Percentiles rank a stretch among this genome's conserved stretches.
Conservation (phyloP, 805 yeast genomes). For the Candida quercuum region DNA sequence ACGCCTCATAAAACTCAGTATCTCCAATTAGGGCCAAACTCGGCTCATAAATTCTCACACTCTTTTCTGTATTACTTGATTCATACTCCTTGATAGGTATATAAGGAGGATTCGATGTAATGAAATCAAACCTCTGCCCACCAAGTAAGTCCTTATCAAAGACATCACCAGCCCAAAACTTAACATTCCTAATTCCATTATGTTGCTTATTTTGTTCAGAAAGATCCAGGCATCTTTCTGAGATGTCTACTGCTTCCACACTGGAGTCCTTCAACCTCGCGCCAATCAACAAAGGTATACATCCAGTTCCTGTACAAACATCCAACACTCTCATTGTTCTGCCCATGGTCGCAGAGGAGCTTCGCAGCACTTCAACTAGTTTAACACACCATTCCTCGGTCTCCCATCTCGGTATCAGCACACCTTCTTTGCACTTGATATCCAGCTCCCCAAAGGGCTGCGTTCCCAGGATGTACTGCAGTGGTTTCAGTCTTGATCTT, state of each 20-base stretch:
- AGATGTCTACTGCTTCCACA: constrained; percentile 52
- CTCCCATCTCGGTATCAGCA: constrained; percentile 89
- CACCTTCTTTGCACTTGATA: constrained; percentile 55
- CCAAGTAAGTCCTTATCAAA: constrained; percentile 1
- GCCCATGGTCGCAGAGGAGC: no score
- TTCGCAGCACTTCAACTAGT: constrained; percentile 25
- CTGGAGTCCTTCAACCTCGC: constrained; percentile 19
- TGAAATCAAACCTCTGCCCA: constrained; percentile 35
- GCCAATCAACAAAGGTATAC: constrained; percentile 58
- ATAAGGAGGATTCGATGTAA: constrained; percentile 92
- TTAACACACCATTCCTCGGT: constrained; percentile 84
- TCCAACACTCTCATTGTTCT: constrained; percentile 41
- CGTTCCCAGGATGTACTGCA: constrained; percentile 78
- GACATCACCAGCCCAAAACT: constrained; percentile 7
- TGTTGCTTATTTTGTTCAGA: constrained; percentile 38
- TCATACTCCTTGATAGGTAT: constrained; percentile 46
- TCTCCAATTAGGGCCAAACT: constrained; percentile 73
- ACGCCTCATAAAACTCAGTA: constrained; percentile 58
- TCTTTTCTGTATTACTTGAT: constrained; percentile 40
- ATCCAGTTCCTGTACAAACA: constrained; percentile 86
- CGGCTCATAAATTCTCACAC: constrained; percentile 77
- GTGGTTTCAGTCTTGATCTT: constrained; percentile 55
- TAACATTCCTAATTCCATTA: constrained; percentile 8
- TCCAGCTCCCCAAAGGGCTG: constrained; percentile 82
- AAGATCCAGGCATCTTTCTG: constrained; percentile 45